Evolutionary conservation across 2,329 filamentous ascomycete genomes (phyloP).

Genomic region (Raffaelea albimanens): DNA sequence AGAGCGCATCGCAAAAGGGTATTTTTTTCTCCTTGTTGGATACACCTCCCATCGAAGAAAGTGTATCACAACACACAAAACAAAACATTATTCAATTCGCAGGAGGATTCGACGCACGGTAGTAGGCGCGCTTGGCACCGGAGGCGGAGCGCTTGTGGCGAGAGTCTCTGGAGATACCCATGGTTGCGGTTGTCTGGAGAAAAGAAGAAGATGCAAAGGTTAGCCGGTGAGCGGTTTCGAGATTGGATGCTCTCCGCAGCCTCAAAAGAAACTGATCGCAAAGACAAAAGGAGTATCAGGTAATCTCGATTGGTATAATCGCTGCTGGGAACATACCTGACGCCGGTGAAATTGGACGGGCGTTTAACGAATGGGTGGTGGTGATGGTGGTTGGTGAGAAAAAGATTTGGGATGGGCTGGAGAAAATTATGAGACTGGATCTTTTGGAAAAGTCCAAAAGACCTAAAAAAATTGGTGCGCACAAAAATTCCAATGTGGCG

Average conservation of each 20-base stretch:
- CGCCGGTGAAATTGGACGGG: conserved; percentile 10
- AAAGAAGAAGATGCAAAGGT: background rate
- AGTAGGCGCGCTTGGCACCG: conserved; percentile 93
- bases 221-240: background rate
- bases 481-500: conserved; percentile 7
- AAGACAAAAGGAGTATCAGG: background rate
- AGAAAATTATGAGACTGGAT: conserved; percentile 7
- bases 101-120: conserved; percentile 55
- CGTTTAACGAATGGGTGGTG: conserved; percentile 8
- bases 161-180: conserved; percentile 99
- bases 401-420: conserved; percentile 5
- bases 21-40: too few species aligned
- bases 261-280: background rate
- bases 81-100: conserved; percentile 3
- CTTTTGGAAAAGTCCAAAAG: conserved; percentile 6
- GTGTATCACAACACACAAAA: conserved; percentile 24
- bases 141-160: conserved; percentile 99
- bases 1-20: too few species aligned
- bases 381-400: conserved; percentile 8
- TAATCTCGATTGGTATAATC: too few species aligned
- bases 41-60: too few species aligned
- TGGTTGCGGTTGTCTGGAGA: conserved; percentile 63
- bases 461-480: conserved; percentile 13
- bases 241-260: background rate
- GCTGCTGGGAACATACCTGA: conserved; percentile 10